Percentiles rank a stretch among this genome's conserved stretches.
phyloP scores from a whole-genome alignment of 345 rosid species.

The Eucalyptus shirleyi region DNA sequence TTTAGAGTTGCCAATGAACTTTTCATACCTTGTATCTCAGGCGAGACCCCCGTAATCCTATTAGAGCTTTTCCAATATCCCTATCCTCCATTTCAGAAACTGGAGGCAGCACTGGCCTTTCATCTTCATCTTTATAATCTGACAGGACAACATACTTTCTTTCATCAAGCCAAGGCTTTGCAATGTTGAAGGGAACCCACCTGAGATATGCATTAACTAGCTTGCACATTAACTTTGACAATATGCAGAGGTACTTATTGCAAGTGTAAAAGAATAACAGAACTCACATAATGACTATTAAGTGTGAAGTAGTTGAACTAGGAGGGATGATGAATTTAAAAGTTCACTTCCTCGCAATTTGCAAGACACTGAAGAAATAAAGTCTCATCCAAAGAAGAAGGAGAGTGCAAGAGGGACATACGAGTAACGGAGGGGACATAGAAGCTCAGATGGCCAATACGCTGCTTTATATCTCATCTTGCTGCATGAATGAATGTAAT shows the following conservation, averaged over 20 bases:
- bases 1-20: not conserved
- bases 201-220: slow-evolving; percentile 22
- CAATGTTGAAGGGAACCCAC: slow-evolving; percentile 73
- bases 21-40: slow-evolving; percentile 59
- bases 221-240: not conserved
- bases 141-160: slow-evolving; percentile 57
- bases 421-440: too few relatives aligned
- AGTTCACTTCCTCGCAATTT: not conserved
- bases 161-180: slow-evolving; percentile 68
- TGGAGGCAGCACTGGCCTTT: slow-evolving; percentile 12
- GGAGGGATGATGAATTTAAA: not conserved
- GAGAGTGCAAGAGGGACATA: too few relatives aligned
- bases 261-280: not conserved
- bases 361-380: not conserved
- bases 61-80: not conserved
- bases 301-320: not conserved
- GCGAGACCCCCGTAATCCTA: slow-evolving; percentile 31
- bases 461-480: too few relatives aligned
- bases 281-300: not conserved
- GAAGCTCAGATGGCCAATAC: too few relatives aligned
- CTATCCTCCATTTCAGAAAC: not conserved
- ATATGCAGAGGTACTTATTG: not conserved
- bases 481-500: too few relatives aligned
- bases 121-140: slow-evolving; percentile 28
- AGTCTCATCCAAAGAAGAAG: not conserved